A percentile compares a stretch with the other conserved stretches of the same genome.
These are phyloP conservation scores for Neonectria sp. DNA, from an alignment of 2,329 filamentous ascomycete species.

Conservation along the genomic window DNA sequence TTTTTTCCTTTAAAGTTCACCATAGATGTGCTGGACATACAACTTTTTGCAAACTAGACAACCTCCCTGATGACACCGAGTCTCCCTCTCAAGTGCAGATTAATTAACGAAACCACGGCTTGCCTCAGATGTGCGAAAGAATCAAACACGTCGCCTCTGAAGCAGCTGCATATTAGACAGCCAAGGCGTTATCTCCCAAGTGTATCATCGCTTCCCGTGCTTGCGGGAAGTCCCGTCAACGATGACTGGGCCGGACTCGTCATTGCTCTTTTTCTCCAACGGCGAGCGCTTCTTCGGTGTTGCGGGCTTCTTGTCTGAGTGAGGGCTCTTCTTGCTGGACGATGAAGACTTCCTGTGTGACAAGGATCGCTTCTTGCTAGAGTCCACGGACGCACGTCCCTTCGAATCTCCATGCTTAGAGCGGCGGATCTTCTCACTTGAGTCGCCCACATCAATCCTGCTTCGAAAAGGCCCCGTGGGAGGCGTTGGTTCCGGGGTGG, in stretches of 20 bases:
- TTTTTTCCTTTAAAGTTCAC: background rate
- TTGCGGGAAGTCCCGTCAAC: conserved; percentile 40
- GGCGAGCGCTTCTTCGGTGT: conserved; percentile 14
- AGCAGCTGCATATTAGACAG: background rate
- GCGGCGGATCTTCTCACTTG: conserved; percentile 28
- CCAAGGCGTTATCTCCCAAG: background rate
- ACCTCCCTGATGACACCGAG: background rate
- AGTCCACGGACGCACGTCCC: conserved; percentile 14
- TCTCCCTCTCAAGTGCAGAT: background rate
- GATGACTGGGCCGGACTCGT: conserved; percentile 30
- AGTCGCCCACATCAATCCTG: conserved; percentile 11
- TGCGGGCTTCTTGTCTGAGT: conserved; percentile 7
- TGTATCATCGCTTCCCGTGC: conserved; percentile 20
- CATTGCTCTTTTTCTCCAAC: conserved; percentile 21
- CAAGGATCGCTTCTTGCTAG: conserved; percentile 28
- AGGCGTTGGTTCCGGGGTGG: conserved; percentile 11
- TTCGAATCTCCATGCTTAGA: conserved; percentile 36
- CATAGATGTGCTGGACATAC: background rate
- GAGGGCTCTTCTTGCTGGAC: conserved; percentile 30
- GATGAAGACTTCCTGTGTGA: conserved; percentile 29
- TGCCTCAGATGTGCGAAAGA: background rate
- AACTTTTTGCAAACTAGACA: background rate
- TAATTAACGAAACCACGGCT: background rate
- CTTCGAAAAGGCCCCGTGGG: conserved; percentile 28
- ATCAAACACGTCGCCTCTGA: background rate